Evolutionary conservation across 257 asterid species (phyloP).

Genomic region (Solanum sejunctum): DNA sequence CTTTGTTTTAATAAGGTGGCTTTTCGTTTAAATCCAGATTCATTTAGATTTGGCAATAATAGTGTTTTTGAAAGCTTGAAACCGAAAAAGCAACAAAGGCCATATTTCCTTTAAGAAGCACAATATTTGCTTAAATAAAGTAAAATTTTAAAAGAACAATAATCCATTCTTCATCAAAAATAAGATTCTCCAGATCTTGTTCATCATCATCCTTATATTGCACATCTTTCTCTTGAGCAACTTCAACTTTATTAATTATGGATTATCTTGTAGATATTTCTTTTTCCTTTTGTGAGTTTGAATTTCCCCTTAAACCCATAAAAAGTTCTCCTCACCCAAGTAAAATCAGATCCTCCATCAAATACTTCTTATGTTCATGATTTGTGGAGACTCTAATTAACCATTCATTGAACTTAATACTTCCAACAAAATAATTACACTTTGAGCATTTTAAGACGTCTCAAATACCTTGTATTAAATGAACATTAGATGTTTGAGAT

Average conservation of each 20-base stretch:
- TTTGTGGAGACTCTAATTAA: not conserved
- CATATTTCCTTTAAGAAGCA: not conserved
- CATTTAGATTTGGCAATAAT: not conserved
- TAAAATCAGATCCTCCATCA: not conserved
- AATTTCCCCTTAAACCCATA: not conserved
- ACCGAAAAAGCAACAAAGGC: no score
- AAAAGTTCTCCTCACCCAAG: not conserved
- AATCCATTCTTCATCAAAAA: not conserved
- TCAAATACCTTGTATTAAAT: not conserved
- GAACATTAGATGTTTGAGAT: not conserved
- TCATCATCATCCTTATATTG: not conserved
- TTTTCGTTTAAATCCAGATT: no score
- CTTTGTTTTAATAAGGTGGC: no score
- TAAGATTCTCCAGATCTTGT: not conserved
- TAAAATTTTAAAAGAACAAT: no score
- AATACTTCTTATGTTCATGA: not conserved
- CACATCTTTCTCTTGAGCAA: no score
- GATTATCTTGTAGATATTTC: not conserved
- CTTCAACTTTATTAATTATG: no score
- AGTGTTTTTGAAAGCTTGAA: no score
- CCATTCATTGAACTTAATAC: not conserved
- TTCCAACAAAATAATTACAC: not conserved
- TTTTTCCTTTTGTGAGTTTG: no score
- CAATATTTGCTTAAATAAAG: no score
- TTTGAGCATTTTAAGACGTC: no score